Evolutionary conservation across 148 eudicot genomes (phyloP).

Genomic region (Nepenthes mirabilis): DNA sequence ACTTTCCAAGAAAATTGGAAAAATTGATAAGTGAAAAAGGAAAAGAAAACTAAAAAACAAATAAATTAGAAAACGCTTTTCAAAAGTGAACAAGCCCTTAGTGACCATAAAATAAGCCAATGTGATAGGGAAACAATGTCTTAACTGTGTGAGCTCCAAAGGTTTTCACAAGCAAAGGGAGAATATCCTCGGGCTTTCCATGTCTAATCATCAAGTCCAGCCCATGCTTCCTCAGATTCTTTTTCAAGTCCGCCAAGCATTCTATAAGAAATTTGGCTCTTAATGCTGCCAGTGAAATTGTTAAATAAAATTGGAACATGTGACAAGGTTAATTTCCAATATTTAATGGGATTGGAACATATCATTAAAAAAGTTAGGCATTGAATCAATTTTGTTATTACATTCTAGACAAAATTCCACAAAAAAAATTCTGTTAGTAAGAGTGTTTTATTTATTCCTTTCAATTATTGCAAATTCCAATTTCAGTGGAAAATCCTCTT

Average conservation of each 20-base stretch:
- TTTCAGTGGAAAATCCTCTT: no score
- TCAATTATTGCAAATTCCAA: no score
- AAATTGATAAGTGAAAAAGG: no score
- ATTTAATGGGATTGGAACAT: no score
- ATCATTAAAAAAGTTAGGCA: no score
- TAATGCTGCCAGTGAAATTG: constrained; percentile 34
- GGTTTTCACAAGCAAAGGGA: constrained; percentile 51
- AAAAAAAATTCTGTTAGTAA: no score
- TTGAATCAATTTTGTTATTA: no score
- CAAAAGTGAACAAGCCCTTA: not conserved
- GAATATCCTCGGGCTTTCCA: constrained; percentile 75
- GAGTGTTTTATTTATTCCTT: no score
- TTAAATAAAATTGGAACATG: not conserved
- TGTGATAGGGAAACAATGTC: constrained; percentile 1
- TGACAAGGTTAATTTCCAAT: no score
- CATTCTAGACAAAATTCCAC: no score
- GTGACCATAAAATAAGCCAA: constrained; percentile 1
- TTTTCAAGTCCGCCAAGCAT: constrained; percentile 69
- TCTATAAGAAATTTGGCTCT: constrained; percentile 74
- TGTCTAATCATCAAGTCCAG: constrained; percentile 55
- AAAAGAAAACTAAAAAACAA: no score
- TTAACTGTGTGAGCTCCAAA: constrained; percentile 82
- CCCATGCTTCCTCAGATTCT: constrained; percentile 54
- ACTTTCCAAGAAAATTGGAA: no score
- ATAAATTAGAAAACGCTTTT: not conserved